These are phyloP conservation scores for Zymoseptoria ardabiliae DNA, from an alignment of 2,329 filamentous ascomycete genomes.

Conservation along the genomic window DNA sequence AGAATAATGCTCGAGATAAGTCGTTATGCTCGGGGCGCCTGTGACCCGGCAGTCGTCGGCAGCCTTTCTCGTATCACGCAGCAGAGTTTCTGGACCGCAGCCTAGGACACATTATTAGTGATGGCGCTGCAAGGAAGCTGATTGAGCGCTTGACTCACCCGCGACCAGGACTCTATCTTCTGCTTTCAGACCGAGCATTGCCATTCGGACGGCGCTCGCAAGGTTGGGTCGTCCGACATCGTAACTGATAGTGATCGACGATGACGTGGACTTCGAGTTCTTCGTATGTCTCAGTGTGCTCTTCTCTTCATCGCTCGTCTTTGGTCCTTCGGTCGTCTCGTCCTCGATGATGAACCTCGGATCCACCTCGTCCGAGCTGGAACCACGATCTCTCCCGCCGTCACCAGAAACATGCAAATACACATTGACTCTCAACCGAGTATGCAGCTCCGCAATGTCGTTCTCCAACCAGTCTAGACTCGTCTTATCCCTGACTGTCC, in stretches of 20 bases:
- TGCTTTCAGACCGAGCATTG: constrained; percentile 3
- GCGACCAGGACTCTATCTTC: constrained; percentile 11
- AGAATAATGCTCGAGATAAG: constrained; percentile 19
- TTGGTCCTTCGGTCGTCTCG: not conserved
- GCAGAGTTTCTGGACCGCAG: constrained; percentile 10
- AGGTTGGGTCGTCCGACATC: constrained; percentile 9
- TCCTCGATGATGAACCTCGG: not conserved
- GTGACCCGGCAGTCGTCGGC: constrained; percentile 5
- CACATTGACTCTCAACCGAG: constrained; percentile 41
- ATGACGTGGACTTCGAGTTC: not conserved
- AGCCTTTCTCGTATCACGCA: constrained; percentile 8
- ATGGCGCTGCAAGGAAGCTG: not conserved
- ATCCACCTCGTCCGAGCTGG: not conserved
- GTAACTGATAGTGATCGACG: not conserved
- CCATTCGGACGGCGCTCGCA: constrained; percentile 1
- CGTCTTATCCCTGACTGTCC: constrained; percentile 13
- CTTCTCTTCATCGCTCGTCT: constrained; percentile 1
- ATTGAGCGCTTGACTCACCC: not conserved
- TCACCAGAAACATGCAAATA: constrained; percentile 48
- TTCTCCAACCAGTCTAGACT: constrained; percentile 45
- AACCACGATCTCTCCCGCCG: not conserved
- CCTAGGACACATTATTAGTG: constrained; percentile 1
- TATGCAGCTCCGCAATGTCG: constrained; percentile 41
- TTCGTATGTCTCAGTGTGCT: not conserved
- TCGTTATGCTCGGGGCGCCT: constrained; percentile 12